A percentile compares a stretch with the other conserved stretches of the same genome.
phyloP scores from a whole-genome alignment of 2,329 filamentous ascomycete species.

The Diaporthe sp. region DNA sequence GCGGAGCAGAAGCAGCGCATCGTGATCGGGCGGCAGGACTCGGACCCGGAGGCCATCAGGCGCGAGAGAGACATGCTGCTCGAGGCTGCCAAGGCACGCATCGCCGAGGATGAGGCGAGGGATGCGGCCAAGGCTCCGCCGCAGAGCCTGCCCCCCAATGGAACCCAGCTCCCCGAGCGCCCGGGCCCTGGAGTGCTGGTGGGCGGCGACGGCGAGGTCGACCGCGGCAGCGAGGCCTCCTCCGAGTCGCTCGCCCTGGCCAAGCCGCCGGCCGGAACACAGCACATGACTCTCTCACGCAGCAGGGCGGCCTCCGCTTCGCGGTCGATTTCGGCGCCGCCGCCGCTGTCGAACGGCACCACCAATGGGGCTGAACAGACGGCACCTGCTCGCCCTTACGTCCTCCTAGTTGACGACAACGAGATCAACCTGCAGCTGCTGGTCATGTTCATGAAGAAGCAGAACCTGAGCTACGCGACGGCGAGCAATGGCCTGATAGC shows the following conservation, averaged over 20 bases:
- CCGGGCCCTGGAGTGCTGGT: slow-evolving; percentile 12
- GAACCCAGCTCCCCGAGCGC: background rate
- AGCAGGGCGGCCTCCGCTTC: background rate
- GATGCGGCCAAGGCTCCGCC: background rate
- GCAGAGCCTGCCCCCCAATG: background rate
- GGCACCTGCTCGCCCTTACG: slow-evolving; percentile 39
- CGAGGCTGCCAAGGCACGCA: slow-evolving; percentile 8
- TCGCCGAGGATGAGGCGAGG: slow-evolving; percentile 9
- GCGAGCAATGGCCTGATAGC: slow-evolving; percentile 64
- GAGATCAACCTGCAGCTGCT: slow-evolving; percentile 59
- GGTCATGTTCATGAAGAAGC: slow-evolving; percentile 58
- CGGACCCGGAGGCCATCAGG: slow-evolving; percentile 37
- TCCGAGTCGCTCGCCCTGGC: background rate
- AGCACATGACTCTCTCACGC: slow-evolving; percentile 2
- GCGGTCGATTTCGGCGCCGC: slow-evolving; percentile 33
- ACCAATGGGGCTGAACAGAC: background rate
- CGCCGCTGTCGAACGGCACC: background rate
- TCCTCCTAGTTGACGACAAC: slow-evolving; percentile 60
- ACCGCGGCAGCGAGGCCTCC: background rate
- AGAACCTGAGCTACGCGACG: slow-evolving; percentile 56
- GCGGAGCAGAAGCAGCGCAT: slow-evolving; percentile 13
- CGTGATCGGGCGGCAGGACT: slow-evolving; percentile 35
- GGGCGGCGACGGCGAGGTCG: background rate
- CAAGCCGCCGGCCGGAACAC: background rate
- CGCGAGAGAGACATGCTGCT: slow-evolving; percentile 33